phyloP scores from a whole-genome alignment of 129 eudicot genomes.

The Arctium minus region DNA sequence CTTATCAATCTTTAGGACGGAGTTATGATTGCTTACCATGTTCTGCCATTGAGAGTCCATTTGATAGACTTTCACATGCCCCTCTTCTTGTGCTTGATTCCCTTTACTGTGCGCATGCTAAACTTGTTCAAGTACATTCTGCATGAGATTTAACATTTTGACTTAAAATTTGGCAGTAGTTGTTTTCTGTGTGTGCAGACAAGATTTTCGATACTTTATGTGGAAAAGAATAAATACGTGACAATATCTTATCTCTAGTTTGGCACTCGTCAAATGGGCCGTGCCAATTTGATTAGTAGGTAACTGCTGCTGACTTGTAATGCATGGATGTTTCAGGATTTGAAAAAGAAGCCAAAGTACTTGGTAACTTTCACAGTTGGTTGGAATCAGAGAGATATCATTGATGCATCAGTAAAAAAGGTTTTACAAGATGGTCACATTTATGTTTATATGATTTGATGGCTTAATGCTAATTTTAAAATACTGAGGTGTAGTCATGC shows the following conservation, averaged over 20 bases:
- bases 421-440: slow-evolving; percentile 8
- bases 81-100: too few species aligned
- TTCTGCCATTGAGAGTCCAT: too few species aligned
- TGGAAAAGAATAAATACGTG: neutral
- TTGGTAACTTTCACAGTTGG: slow-evolving; percentile 48
- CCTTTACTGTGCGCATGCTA: too few species aligned
- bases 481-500: slow-evolving; percentile 14
- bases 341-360: slow-evolving; percentile 37
- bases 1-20: neutral
- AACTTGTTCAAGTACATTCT: too few species aligned
- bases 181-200: neutral
- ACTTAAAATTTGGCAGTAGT: neutral
- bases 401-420: slow-evolving; percentile 41
- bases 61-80: too few species aligned
- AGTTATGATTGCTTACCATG: too few species aligned
- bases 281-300: neutral
- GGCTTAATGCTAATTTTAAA: slow-evolving; percentile 3
- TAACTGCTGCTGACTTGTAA: neutral
- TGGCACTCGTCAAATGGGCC: neutral
- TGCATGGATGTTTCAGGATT: slow-evolving; percentile 29
- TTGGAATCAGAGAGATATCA: slow-evolving; percentile 30
- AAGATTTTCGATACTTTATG: neutral
- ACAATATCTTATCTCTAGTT: neutral
- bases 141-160: too few species aligned
- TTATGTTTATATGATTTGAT: neutral